Evolutionary conservation across 805 yeast species (phyloP), one percentile per base, ranked within the genome.

Genomic region (Metschnikowia proteae): DNA sequence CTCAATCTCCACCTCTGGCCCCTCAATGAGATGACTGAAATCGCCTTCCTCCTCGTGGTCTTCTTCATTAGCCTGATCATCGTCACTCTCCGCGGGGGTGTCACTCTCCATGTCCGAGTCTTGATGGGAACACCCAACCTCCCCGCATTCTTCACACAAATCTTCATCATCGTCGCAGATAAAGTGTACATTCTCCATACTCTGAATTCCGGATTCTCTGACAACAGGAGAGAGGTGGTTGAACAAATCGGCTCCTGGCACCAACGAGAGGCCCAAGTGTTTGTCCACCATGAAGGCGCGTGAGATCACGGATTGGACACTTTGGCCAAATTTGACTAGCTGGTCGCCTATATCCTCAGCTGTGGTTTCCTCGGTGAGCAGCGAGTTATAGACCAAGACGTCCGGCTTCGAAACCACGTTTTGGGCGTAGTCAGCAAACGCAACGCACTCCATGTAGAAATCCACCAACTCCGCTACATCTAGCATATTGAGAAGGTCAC

Each of bases 191-290:
- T 79, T 74, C 52, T 87, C 90, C 5, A 67, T 59, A 1, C 51
- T 58, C 23, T 54, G 47, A 2, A 59, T 42, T 17, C 51, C 53
- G 6, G 26, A 49, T 1, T 43, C 51, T 4, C 47, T 51, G 5
- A 55, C 23, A 5, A 46, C 32, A 65, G 81, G 75, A 5, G 74
- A 63, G 37, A 69, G 62, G 60, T 90, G 97, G 56, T 91, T 91
- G 67, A 90, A 88, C 32, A 92, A 68, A 66, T 91, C 96, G 0
- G 97, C 97, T 11, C 90, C 88, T 0, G 97, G 97, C 25, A 91
- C 96, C 43, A 92, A 68, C 0, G 87, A 88, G 29, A 84, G 73
- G 30, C 82, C 86, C 57, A 85, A 88, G 61, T 65, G 90, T 43
- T 74, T 74, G 64, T 92, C 98, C 28, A 91, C 80, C 36, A 82